A percentile compares a stretch with the other conserved stretches of the same genome.
Evolutionary conservation across 2,329 filamentous ascomycete species (phyloP).

Genomic region (Botrytis tulipae): DNA sequence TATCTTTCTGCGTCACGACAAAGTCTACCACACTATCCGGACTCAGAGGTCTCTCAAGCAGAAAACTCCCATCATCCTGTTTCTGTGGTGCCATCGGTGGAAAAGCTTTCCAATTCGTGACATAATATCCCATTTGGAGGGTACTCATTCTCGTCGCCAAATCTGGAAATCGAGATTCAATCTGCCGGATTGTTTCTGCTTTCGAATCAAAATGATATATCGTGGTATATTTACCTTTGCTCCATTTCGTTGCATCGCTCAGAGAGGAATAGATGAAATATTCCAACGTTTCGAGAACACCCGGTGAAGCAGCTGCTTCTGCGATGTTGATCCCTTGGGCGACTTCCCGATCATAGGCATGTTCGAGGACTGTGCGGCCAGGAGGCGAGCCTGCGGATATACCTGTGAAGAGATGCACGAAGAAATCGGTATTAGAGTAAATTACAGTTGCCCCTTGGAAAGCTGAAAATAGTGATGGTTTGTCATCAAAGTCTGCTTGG

Average conservation of each 20-base stretch:
- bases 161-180: neutral
- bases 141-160: neutral
- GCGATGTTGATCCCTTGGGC: neutral
- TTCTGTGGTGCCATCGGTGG: neutral
- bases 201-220: neutral
- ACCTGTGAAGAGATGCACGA: neutral
- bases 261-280: neutral
- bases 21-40: neutral
- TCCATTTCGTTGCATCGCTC: neutral
- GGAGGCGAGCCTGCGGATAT: neutral
- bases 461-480: constrained; percentile 40
- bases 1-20: neutral
- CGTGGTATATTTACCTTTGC: neutral
- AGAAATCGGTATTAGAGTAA: constrained; percentile 53
- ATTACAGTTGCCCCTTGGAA: constrained; percentile 49
- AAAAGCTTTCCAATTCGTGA: neutral
- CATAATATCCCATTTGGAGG: neutral
- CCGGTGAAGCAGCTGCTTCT: neutral
- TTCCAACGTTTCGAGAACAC: neutral
- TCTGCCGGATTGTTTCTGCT: neutral
- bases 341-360: neutral
- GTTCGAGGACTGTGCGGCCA: neutral
- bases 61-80: neutral
- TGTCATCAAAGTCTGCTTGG: constrained; percentile 45
- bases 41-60: neutral